These are phyloP conservation scores for Penicillium desertorum DNA, from an alignment of 495 filamentous ascomycete species.

Conservation along the genomic window DNA sequence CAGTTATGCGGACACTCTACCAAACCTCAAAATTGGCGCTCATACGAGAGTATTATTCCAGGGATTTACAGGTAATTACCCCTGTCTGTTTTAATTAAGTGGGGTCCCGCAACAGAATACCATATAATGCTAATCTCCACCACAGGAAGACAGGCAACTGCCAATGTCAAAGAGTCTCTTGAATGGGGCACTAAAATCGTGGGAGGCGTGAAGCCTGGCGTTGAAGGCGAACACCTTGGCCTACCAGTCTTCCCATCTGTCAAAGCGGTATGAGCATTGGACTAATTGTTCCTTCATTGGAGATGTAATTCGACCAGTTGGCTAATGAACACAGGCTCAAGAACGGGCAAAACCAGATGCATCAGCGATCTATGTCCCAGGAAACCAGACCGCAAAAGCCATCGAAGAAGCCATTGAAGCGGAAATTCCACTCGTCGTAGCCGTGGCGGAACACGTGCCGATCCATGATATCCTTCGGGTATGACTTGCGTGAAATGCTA, in stretches of 20 bases:
- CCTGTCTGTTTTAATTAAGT: not conserved
- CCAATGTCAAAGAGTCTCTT: slow-evolving; percentile 78
- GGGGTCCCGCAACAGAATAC: not conserved
- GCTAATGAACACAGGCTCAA: slow-evolving; percentile 58
- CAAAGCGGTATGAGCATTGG: slow-evolving; percentile 48
- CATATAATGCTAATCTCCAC: slow-evolving; percentile 14
- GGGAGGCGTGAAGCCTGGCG: slow-evolving; percentile 78
- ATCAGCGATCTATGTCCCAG: slow-evolving; percentile 83
- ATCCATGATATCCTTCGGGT: slow-evolving; percentile 82
- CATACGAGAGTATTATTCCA: slow-evolving; percentile 85
- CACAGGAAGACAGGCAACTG: slow-evolving; percentile 61
- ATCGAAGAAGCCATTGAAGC: slow-evolving; percentile 90
- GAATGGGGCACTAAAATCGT: slow-evolving; percentile 87
- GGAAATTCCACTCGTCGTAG: slow-evolving; percentile 82
- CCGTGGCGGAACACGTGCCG: slow-evolving; percentile 89
- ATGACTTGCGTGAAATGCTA: slow-evolving; percentile 22
- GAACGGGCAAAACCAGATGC: slow-evolving; percentile 76
- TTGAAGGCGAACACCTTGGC: slow-evolving; percentile 74
- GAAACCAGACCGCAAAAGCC: slow-evolving; percentile 69
- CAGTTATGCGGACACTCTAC: slow-evolving; percentile 64
- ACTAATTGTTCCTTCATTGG: slow-evolving; percentile 1
- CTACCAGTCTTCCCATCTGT: slow-evolving; percentile 77
- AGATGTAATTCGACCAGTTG: slow-evolving; percentile 6
- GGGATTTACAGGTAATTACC: slow-evolving; percentile 72
- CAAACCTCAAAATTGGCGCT: slow-evolving; percentile 72